Percentiles rank a stretch among this genome's conserved stretches.
Conservation (phyloP, 352 stramenopile genomes). For the Globisporangium irregulare region DNA sequence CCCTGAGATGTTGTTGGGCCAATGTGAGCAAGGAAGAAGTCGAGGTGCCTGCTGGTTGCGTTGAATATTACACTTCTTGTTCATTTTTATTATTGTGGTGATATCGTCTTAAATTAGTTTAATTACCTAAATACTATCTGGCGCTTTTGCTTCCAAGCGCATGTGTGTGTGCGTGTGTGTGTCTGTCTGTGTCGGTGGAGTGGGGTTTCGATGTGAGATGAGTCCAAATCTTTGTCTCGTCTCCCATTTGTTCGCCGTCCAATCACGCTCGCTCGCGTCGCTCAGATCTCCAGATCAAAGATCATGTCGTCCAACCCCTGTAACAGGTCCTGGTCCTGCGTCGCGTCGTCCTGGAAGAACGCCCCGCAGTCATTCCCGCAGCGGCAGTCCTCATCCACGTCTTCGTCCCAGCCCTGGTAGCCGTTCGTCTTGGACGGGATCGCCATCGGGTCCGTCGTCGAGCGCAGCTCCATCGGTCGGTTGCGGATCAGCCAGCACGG, state of each 20-base stretch:
- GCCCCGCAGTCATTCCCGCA: slow-evolving; percentile 43
- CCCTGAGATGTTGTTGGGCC: too few relatives aligned
- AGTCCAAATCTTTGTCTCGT: not conserved
- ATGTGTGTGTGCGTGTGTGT: too few relatives aligned
- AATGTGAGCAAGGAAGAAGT: too few relatives aligned
- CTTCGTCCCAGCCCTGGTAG: slow-evolving; percentile 29
- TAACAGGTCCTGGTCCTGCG: slow-evolving; percentile 3
- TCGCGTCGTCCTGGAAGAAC: slow-evolving; percentile 26
- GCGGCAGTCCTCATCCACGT: slow-evolving; percentile 27
- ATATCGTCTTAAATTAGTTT: too few relatives aligned
- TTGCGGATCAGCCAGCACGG: slow-evolving; percentile 6
- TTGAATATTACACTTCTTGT: too few relatives aligned
- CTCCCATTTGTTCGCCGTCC: not conserved
- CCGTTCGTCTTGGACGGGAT: slow-evolving; percentile 27
- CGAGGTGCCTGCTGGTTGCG: too few relatives aligned
- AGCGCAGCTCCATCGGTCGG: not conserved
- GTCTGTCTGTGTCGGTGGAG: too few relatives aligned
- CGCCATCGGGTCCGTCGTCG: slow-evolving; percentile 29
- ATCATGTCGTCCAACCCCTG: slow-evolving; percentile 45
- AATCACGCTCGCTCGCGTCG: not conserved
- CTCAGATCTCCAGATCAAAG: slow-evolving; percentile 68
- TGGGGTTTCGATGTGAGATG: too few relatives aligned
- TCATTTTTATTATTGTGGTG: too few relatives aligned
- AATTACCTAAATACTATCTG: too few relatives aligned
- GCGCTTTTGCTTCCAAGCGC: too few relatives aligned